Percentiles rank a stretch among this genome's conserved stretches.
These are phyloP conservation scores for Hemileia vastatrix DNA, from an alignment of 1,284 basidiomycete species.

Conservation along the genomic window DNA sequence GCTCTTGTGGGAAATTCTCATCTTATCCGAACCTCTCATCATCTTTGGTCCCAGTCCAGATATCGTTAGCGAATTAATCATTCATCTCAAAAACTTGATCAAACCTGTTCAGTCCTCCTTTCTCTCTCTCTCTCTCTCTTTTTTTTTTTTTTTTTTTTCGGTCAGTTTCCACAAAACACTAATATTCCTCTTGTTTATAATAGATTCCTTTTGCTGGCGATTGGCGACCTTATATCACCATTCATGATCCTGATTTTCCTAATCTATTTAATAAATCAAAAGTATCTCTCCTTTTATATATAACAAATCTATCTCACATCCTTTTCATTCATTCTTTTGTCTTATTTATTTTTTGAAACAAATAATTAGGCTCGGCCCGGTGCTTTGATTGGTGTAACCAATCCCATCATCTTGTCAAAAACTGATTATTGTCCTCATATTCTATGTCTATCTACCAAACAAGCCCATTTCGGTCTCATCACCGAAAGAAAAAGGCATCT, in stretches of 20 bases:
- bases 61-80: slow-evolving; percentile 66
- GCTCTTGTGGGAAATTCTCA: slow-evolving; percentile 80
- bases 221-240: slow-evolving; percentile 86
- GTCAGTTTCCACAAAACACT: slow-evolving; percentile 23
- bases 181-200: not conserved
- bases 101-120: slow-evolving; percentile 55
- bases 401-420: slow-evolving; percentile 80
- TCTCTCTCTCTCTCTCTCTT: not conserved
- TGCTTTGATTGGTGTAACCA: slow-evolving; percentile 79
- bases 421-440: slow-evolving; percentile 89
- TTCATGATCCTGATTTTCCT: slow-evolving; percentile 78
- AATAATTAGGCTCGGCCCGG: slow-evolving; percentile 79
- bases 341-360: no score
- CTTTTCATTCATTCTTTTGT: not conserved
- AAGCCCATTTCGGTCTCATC: slow-evolving; percentile 2
- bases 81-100: slow-evolving; percentile 63
- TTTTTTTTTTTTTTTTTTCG: not conserved
- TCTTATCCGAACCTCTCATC: slow-evolving; percentile 77
- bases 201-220: slow-evolving; percentile 62
- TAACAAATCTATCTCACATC: not conserved
- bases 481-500: slow-evolving; percentile 17
- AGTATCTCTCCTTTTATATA: not conserved
- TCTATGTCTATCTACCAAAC: slow-evolving; percentile 51
- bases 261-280: slow-evolving; percentile 59
- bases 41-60: slow-evolving; percentile 68